These are phyloP conservation scores for Talaromyces liani DNA, from an alignment of 495 filamentous ascomycete genomes.

Conservation along the genomic window DNA sequence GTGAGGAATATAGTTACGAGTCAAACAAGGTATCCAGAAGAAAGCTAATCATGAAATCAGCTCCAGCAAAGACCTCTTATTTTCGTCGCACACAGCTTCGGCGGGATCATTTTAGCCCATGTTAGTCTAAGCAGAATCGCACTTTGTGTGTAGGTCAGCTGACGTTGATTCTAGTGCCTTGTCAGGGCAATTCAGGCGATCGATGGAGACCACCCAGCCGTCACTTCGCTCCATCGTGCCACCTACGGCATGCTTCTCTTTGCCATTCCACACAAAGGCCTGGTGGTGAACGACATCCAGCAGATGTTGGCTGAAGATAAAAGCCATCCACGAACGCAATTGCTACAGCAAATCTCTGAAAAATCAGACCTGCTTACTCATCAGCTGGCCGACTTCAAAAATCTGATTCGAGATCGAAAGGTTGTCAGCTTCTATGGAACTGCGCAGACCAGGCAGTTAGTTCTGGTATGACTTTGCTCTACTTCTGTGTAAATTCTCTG, in stretches of 20 bases:
- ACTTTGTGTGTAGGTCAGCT: not conserved
- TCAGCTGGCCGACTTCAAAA: no score
- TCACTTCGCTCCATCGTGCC: slow-evolving; percentile 22
- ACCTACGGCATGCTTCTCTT: slow-evolving; percentile 30
- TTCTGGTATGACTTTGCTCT: no score
- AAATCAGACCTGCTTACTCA: no score
- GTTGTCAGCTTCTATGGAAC: no score
- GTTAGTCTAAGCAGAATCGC: slow-evolving; percentile 7
- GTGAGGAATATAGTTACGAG: slow-evolving; percentile 2
- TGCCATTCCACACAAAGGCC: slow-evolving; percentile 23
- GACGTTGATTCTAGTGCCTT: slow-evolving; percentile 15
- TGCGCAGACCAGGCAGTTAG: no score
- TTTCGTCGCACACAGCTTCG: slow-evolving; percentile 26
- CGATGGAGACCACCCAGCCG: slow-evolving; percentile 18
- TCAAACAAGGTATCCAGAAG: not conserved
- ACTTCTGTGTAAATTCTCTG: no score
- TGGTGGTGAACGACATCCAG: slow-evolving; percentile 24
- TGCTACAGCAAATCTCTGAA: slow-evolving; percentile 9
- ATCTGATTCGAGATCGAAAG: no score
- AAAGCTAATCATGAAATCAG: slow-evolving; percentile 7
- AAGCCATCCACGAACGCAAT: slow-evolving; percentile 17
- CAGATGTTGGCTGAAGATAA: slow-evolving; percentile 19
- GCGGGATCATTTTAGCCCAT: slow-evolving; percentile 23
- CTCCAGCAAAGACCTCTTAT: slow-evolving; percentile 18
- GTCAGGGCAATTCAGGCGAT: slow-evolving; percentile 19